Percentiles rank a stretch among this genome's conserved stretches.
Evolutionary conservation across 129 eudicot species (phyloP).

Genomic region (Deinandra increscens): DNA sequence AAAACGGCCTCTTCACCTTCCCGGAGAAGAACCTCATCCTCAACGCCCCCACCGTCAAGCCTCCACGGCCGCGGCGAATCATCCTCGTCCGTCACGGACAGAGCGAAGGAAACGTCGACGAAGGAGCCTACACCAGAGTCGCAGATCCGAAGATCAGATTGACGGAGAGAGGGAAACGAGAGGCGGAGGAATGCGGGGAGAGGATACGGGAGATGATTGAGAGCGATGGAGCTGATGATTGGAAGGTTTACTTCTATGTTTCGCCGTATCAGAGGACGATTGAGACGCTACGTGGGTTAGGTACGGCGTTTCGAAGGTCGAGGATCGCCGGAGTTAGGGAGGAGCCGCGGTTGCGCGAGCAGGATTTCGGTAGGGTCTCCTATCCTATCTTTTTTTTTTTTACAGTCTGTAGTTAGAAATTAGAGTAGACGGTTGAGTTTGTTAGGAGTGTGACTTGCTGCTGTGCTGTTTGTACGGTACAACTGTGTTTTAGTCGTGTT

Average conservation of each 20-base stretch:
- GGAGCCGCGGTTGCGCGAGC: conserved; percentile 81
- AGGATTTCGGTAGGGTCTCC: conserved; percentile 62
- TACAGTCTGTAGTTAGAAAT: not conserved
- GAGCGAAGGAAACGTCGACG: conserved; percentile 84
- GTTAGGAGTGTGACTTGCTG: not conserved
- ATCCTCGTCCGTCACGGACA: conserved; percentile 77
- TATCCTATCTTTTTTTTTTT: not conserved
- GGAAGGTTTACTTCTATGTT: conserved; percentile 78
- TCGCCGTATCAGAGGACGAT: conserved; percentile 63
- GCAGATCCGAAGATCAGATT: conserved; percentile 63
- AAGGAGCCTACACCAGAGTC: conserved; percentile 61
- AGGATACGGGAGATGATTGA: conserved; percentile 61
- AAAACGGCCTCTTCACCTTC: conserved; percentile 27
- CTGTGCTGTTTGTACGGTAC: conserved; percentile 21
- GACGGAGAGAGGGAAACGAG: conserved; percentile 54
- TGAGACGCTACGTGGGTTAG: conserved; percentile 57
- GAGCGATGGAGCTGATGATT: conserved; percentile 61
- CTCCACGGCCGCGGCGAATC: conserved; percentile 75
- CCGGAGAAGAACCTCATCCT: conserved; percentile 38
- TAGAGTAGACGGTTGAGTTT: not conserved
- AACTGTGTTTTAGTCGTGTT: not conserved
- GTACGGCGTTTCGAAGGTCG: conserved; percentile 50
- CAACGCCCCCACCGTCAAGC: conserved; percentile 28
- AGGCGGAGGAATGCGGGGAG: conserved; percentile 66
- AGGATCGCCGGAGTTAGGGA: conserved; percentile 81